These are phyloP conservation scores for Fraxinus dipetala DNA, from an alignment of 305 asterid species.

Conservation along the genomic window DNA sequence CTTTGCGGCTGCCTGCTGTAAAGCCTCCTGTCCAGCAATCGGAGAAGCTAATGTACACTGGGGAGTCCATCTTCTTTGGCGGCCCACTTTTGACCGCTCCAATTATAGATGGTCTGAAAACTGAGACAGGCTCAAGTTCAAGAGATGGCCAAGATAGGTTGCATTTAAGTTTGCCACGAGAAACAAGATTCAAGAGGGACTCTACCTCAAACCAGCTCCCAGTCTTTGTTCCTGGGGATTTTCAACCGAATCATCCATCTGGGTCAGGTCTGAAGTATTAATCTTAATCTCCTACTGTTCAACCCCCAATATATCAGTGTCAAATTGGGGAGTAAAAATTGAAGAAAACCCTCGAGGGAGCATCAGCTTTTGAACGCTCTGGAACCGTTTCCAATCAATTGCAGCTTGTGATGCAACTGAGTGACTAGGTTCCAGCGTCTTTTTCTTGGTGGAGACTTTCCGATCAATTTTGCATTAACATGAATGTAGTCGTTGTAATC, in stretches of 20 bases:
- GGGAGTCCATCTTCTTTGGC: slow-evolving; percentile 93
- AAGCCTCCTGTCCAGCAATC: slow-evolving; percentile 47
- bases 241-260: slow-evolving; percentile 43
- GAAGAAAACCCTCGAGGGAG: slow-evolving; percentile 47
- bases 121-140: slow-evolving; percentile 42
- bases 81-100: slow-evolving; percentile 89
- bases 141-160: slow-evolving; percentile 48
- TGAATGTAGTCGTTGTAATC: slow-evolving; percentile 24
- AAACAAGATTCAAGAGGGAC: slow-evolving; percentile 70
- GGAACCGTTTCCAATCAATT: slow-evolving; percentile 48
- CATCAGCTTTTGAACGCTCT: slow-evolving; percentile 26
- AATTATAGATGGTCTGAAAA: slow-evolving; percentile 42
- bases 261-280: slow-evolving; percentile 45
- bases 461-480: slow-evolving; percentile 6
- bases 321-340: slow-evolving; percentile 10
- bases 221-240: slow-evolving; percentile 70
- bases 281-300: slow-evolving; percentile 7
- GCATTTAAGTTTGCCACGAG: slow-evolving; percentile 42
- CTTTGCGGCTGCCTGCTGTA: slow-evolving; percentile 28
- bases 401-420: not conserved
- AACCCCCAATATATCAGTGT: not conserved
- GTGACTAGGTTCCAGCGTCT: slow-evolving; percentile 58
- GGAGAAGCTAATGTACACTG: slow-evolving; percentile 66
- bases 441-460: slow-evolving; percentile 32
- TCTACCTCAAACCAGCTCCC: slow-evolving; percentile 89